A percentile compares a stretch with the other conserved stretches of the same genome.
These are phyloP conservation scores for Daedaleopsis nitida DNA, from an alignment of 768 basidiomycete genomes.

Conservation along the genomic window DNA sequence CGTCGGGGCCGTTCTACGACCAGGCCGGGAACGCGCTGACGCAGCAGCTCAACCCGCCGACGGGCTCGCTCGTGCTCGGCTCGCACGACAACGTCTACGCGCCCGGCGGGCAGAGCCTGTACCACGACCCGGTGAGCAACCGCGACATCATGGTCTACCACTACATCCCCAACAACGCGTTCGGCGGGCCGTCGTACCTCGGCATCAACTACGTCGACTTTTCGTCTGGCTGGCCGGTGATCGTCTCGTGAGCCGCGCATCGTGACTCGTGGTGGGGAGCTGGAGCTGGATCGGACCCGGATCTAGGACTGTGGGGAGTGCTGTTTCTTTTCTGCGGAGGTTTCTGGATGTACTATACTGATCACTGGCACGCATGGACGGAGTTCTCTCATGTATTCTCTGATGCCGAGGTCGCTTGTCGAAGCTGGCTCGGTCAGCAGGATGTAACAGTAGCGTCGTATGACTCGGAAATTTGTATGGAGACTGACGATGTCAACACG, in stretches of 20 bases:
- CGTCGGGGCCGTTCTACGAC: background rate
- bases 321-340: too few relatives aligned
- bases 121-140: conserved; percentile 1
- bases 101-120: conserved; percentile 1
- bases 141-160: conserved; percentile 1
- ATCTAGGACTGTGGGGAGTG: too few relatives aligned
- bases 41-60: background rate
- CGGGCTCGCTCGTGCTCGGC: conserved; percentile 4
- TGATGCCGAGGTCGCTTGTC: too few relatives aligned
- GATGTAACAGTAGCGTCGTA: too few relatives aligned
- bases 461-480: too few relatives aligned
- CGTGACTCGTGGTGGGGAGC: too few relatives aligned
- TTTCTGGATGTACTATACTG: too few relatives aligned
- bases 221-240: conserved; percentile 3
- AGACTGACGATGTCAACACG: too few relatives aligned
- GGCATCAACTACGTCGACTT: conserved; percentile 5
- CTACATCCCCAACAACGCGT: conserved; percentile 1
- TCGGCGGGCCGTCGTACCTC: conserved; percentile 6
- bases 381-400: too few relatives aligned
- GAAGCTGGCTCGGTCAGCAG: too few relatives aligned
- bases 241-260: background rate
- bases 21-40: background rate
- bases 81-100: conserved; percentile 8
- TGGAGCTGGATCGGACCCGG: too few relatives aligned
- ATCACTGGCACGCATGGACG: too few relatives aligned